These are phyloP conservation scores for Eragrostis tef DNA, from an alignment of 202 grass and related monocot species.

Conservation along the genomic window DNA sequence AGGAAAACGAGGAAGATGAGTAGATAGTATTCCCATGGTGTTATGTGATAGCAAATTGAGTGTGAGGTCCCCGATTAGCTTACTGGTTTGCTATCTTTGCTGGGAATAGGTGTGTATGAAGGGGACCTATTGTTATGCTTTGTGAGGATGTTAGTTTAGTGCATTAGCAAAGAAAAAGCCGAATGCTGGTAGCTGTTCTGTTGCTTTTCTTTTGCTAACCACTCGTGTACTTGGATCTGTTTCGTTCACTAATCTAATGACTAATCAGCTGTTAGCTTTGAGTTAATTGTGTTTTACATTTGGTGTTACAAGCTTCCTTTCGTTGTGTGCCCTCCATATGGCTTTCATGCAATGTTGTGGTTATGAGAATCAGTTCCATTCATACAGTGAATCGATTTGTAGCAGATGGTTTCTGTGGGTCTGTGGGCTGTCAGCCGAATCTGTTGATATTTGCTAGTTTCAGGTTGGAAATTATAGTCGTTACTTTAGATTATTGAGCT, in stretches of 20 bases:
- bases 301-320: not conserved
- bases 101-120: constrained; percentile 32
- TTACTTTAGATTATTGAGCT: not conserved
- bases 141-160: too few relatives aligned
- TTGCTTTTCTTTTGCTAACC: constrained; percentile 68
- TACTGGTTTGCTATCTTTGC: constrained; percentile 52
- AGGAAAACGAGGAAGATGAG: constrained; percentile 67
- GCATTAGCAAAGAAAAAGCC: constrained; percentile 59
- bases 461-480: not conserved
- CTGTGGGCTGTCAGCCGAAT: not conserved
- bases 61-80: constrained; percentile 52
- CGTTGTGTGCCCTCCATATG: not conserved
- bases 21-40: constrained; percentile 48
- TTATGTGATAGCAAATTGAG: constrained; percentile 50
- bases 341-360: not conserved
- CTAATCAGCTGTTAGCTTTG: constrained; percentile 36
- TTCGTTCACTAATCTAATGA: constrained; percentile 48
- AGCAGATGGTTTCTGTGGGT: not conserved
- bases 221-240: constrained; percentile 41
- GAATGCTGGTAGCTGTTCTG: constrained; percentile 41
- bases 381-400: not conserved
- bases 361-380: not conserved
- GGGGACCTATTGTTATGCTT: constrained; percentile 47
- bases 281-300: constrained; percentile 36
- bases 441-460: not conserved